Percentiles rank a stretch among this genome's conserved stretches.
phyloP scores from a whole-genome alignment of 2,329 filamentous ascomycete species.

The Colletotrichum paranaense region DNA sequence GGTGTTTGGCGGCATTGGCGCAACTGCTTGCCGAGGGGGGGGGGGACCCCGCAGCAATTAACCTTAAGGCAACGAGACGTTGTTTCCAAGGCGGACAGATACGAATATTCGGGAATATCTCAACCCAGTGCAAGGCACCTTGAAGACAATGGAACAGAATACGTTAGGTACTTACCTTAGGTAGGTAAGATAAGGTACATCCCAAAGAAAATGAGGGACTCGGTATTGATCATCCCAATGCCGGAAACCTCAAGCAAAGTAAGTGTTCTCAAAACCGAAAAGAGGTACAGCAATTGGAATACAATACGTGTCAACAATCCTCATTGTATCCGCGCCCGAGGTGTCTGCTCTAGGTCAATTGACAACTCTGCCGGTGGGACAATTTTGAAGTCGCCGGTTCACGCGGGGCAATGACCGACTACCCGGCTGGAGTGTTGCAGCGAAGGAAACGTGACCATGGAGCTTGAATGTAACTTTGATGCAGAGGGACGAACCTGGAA shows the following conservation, averaged over 20 bases:
- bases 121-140: background rate
- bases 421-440: background rate
- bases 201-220: no score
- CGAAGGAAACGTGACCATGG: background rate
- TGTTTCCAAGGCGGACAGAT: background rate
- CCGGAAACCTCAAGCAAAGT: background rate
- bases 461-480: background rate
- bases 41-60: constrained; percentile 26
- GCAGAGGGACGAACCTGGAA: background rate
- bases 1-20: background rate
- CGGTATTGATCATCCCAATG: background rate
- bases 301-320: background rate
- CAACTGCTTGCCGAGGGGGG: background rate
- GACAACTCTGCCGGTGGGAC: background rate
- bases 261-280: background rate
- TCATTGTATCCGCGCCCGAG: background rate
- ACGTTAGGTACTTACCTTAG: no score
- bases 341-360: background rate
- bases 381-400: no score
- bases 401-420: no score
- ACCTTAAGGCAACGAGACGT: background rate
- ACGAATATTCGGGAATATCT: background rate
- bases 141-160: background rate
- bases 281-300: background rate
- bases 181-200: background rate